phyloP scores from a whole-genome alignment of 129 eudicot species.

The Flaveria linearis region DNA sequence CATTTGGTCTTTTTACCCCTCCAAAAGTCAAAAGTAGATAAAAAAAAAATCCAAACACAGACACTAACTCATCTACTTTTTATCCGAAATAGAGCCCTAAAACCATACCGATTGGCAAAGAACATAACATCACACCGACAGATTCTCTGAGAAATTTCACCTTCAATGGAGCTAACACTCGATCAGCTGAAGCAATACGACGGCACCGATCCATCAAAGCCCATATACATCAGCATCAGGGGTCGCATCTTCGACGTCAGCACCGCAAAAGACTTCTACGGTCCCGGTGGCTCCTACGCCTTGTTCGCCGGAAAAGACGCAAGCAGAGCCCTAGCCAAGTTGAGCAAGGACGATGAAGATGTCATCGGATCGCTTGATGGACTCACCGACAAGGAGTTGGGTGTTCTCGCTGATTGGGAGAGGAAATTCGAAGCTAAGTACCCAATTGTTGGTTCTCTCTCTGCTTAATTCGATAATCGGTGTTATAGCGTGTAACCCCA shows the following conservation, averaged over 20 bases:
- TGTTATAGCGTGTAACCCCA: neutral
- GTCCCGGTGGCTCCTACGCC: conserved; percentile 88
- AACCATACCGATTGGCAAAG: neutral
- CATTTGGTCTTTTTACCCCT: too few relatives aligned
- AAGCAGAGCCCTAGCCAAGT: conserved; percentile 88
- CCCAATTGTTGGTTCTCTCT: conserved; percentile 70
- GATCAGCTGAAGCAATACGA: conserved; percentile 62
- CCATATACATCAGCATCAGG: conserved; percentile 71
- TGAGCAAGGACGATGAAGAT: conserved; percentile 89
- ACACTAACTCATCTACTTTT: neutral
- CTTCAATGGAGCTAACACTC: conserved; percentile 37
- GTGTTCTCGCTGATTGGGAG: conserved; percentile 78
- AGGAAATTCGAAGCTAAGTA: conserved; percentile 84
- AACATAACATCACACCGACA: neutral
- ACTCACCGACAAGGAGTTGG: conserved; percentile 76
- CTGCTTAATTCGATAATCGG: conserved; percentile 15
- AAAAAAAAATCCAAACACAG: neutral
- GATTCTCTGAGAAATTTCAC: neutral
- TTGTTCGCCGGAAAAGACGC: conserved; percentile 96
- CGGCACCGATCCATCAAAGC: conserved; percentile 79
- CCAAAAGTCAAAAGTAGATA: too few relatives aligned
- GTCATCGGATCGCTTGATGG: conserved; percentile 66
- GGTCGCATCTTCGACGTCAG: conserved; percentile 76
- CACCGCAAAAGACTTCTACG: conserved; percentile 73
- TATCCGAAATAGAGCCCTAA: neutral